Base-by-base conservation (phyloP, 2,329 filamentous ascomycete genomes). In the Remersonia thermophila region DNA sequence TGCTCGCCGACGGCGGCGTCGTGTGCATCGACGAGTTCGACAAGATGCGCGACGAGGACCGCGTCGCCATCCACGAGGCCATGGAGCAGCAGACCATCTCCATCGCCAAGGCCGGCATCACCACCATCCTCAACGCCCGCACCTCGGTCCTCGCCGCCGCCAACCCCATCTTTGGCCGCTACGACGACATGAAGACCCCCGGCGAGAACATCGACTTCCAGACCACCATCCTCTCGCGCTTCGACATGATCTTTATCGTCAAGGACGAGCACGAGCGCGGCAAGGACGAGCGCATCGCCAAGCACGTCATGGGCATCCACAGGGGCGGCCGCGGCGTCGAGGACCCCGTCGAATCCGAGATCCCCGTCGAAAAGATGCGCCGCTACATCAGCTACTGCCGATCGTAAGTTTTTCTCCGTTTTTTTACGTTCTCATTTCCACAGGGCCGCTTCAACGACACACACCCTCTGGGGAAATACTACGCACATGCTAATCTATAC, bases 81-180 rank as follows among this genome's bases (percentile, higher is more conserved):
- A 98, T 98, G 91, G 91, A 98, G 57, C 91, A 98, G 63, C 91
- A 98, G 60, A 98, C 91, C 0, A 98, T 98, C 42, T 96, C 91
- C 9, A 96, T 98, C 50, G 91, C 91, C 45, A 96, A 98, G 63
- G 91, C 91, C 1, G 91, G 91, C 51, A 98, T 98, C 54, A 98
- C 91, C 1, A 98, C 91, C 0, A 96, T 98, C 45, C 73, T 98
- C 36, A 98, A 98, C 53, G 87, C 91, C 10, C 70, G 91, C 52
- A 98, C 91, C 1, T 95, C 87, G 0, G 91, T 98, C 1, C 68
- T 98, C 14, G 91, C 91, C 9, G 91, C 91, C 2, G 91, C 91
- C 29, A 98, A 98, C 58, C 91, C 91, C 1, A 91, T 98, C 40
- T 98, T 96, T 53, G 91, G 91, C 36, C 81, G 91, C 17, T 98